Percentiles rank a stretch among this genome's conserved stretches.
Evolutionary conservation across 768 basidiomycete genomes (phyloP).

Genomic region (Amanita pseudoporphyria): DNA sequence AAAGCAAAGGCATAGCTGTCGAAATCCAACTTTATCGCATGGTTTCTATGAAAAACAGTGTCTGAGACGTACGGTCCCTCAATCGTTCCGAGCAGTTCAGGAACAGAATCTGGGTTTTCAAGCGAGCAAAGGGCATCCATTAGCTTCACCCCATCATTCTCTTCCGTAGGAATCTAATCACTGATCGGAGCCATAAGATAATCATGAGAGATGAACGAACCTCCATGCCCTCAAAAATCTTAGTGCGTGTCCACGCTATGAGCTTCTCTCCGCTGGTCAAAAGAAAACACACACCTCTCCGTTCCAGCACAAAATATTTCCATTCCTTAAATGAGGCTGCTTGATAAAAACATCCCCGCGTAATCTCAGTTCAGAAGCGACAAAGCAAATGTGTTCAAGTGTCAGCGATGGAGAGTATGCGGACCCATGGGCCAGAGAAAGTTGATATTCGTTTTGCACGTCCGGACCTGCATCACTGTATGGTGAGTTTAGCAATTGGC

Average conservation of each 20-base stretch:
- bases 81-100: constrained; percentile 42
- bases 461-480: constrained; percentile 48
- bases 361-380: constrained; percentile 67
- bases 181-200: background rate
- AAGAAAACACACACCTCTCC: constrained; percentile 49
- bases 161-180: constrained; percentile 41
- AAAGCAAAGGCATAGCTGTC: constrained; percentile 72
- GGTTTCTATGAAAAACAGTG: background rate
- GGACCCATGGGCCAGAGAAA: background rate
- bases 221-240: constrained; percentile 75
- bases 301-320: constrained; percentile 74
- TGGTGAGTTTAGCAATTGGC: background rate
- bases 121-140: constrained; percentile 25
- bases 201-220: constrained; percentile 25
- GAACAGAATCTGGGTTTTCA: constrained; percentile 31
- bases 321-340: constrained; percentile 58
- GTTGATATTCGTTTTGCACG: constrained; percentile 26
- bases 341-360: constrained; percentile 47
- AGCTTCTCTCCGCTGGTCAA: background rate
- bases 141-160: constrained; percentile 66
- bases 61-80: constrained; percentile 69
- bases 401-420: background rate
- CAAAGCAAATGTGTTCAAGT: constrained; percentile 28
- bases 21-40: background rate
- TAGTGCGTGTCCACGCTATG: background rate